phyloP scores from a whole-genome alignment of 306 rosid genomes.

The Senna tora region DNA sequence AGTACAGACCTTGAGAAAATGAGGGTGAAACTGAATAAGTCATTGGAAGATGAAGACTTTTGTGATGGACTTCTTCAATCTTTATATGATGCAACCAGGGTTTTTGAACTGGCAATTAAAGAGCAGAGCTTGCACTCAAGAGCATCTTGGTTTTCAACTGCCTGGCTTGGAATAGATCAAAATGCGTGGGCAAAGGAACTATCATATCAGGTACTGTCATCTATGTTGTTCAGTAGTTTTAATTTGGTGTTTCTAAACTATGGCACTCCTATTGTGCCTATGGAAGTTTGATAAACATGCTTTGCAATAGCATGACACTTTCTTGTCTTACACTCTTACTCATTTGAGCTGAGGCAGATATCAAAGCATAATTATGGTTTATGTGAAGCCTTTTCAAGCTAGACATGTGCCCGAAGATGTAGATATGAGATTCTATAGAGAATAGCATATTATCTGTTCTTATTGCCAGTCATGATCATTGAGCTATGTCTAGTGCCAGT shows the following conservation, averaged over 20 bases:
- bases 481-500: slow-evolving; percentile 16
- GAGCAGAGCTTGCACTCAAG: slow-evolving; percentile 64
- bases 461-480: slow-evolving; percentile 32
- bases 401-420: slow-evolving; percentile 12
- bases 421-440: slow-evolving; percentile 28
- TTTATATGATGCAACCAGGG: slow-evolving; percentile 89
- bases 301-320: slow-evolving; percentile 21
- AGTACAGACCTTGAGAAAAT: slow-evolving; percentile 66
- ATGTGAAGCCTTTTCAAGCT: slow-evolving; percentile 14
- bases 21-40: slow-evolving; percentile 70
- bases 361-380: slow-evolving; percentile 21
- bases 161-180: slow-evolving; percentile 92
- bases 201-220: slow-evolving; percentile 77
- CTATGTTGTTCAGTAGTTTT: slow-evolving; percentile 5
- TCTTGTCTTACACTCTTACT: slow-evolving; percentile 17
- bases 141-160: slow-evolving; percentile 73
- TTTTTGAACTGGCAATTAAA: slow-evolving; percentile 85
- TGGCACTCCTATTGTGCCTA: slow-evolving; percentile 12
- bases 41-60: slow-evolving; percentile 66
- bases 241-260: slow-evolving; percentile 26
- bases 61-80: slow-evolving; percentile 83
- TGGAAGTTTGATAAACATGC: slow-evolving; percentile 29
- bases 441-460: neutral
- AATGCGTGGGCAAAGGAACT: slow-evolving; percentile 84
- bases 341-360: slow-evolving; percentile 13